Evolutionary conservation across 768 basidiomycete genomes (phyloP), one percentile per base, ranked within the genome.

Genomic region (Phylloporus rhodoxanthus): DNA sequence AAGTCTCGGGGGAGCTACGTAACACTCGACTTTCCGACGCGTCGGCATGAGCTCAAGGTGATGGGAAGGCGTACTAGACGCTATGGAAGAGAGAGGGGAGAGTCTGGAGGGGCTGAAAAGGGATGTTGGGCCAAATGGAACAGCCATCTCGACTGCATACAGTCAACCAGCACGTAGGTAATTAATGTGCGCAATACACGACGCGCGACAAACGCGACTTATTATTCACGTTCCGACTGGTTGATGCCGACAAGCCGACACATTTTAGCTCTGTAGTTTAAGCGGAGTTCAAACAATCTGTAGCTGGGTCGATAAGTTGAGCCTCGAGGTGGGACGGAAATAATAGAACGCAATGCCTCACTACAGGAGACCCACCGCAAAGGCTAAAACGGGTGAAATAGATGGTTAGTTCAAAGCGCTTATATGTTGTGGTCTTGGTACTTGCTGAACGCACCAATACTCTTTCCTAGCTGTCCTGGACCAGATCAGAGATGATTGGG

Each of bases 401-500:
- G 92, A 94, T 64, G 87, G 88, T 85, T 66, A 58, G 82, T 70
- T n/a, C 47, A 36, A 34, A 21, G 17, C 25, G 28, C 20, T n/a
- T 11, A 39, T 53, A 33, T 25, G n/a, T 15, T 41, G 8, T 25
- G 8, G 11, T 30, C 19, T 14, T 2, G 5, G 20, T 32, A 33
- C 48, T 54, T 13, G 51, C 49, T 49, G 45, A 45, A 30, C 37
- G 11, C 8, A 4, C 17, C 5, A 25, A 40, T 8, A 8, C n/a
- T 23, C 3, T 9, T 40, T 25, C 43, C 14, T 55, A 94, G 91
- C 87, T 54, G 78, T 95, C 13, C 69, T 96, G 53, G 84, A 90
- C 55, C 82, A 90, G 66, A 88, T 96, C 56, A 83, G 79, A 62
- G 85, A 88, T 56, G 91, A 87, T 48, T 96, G 92, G 92, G 87